Evolutionary conservation across 2,329 filamentous ascomycete species (phyloP), one percentile per base, ranked within the genome.

Genomic region (Cladosporium sp.): DNA sequence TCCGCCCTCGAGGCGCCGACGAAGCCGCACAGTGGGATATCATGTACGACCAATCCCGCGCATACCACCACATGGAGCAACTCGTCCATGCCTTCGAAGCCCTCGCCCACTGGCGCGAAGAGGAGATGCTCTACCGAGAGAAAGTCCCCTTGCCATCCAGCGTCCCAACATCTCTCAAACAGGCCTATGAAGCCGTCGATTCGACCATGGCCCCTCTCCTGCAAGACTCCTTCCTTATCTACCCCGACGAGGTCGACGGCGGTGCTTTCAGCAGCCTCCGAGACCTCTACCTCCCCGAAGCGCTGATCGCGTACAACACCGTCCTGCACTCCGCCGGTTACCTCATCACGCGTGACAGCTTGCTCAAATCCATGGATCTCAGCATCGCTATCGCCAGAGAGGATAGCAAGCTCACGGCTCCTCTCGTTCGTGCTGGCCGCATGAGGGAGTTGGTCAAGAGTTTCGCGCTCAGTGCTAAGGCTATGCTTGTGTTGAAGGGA

Each of bases 281-380:
- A 63, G 82, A 85, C 56, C 83, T 84, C 0, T 97, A 96, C 72
- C 80, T 99, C 3, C 92, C 94, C 1, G 91, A 97, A 70, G 83
- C 90, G 17, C 79, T 96, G 40, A 80, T 99, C 50, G 90, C 89
- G 2, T 97, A 94, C 71, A 84, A 94, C 69, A 87, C 83, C 66
- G 86, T 89, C 1, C 77, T 97, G 50, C 89, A 95, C 70, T 89
- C 88, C 68, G 88, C 89, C 0, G 91, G 90, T 3, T 86, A 85
- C 47, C 81, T 84, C 49, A 77, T 95, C 42, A 87, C 85, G 45
- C 85, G 91, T 42, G 89, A 93, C 58, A 83, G 88, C 63, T 79
- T 96, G 17, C 80, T 94, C 24, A 86, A 93, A 68, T 89, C 87
- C 66, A 93, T 99, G 89, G 90, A 96, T 59, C 78, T 99, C 15